Conservation (phyloP, 106 monocot species). For the Allium cepa region DNA sequence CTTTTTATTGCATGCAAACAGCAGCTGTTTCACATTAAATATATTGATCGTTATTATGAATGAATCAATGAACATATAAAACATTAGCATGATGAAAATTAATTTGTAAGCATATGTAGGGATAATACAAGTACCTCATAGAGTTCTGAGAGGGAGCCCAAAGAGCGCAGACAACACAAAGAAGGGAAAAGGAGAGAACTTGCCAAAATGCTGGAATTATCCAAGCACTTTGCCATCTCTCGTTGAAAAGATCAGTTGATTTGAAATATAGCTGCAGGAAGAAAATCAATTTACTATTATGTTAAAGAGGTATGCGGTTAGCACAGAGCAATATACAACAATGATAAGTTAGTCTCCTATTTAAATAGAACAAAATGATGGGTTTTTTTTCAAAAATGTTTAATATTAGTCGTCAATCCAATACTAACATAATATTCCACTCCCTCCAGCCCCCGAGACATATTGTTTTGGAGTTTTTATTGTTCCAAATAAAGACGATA, state of each 20-base stretch:
- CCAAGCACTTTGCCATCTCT: slow-evolving; percentile 87
- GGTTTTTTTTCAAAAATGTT: no score
- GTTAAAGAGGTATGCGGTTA: background rate
- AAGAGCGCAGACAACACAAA: slow-evolving; percentile 68
- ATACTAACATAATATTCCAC: no score
- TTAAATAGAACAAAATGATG: no score
- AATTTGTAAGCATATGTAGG: background rate
- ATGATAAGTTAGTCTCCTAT: background rate
- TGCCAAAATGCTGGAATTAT: slow-evolving; percentile 94
- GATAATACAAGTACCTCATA: slow-evolving; percentile 40
- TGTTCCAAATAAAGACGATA: no score
- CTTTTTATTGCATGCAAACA: background rate
- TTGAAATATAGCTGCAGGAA: slow-evolving; percentile 85
- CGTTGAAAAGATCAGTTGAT: slow-evolving; percentile 82
- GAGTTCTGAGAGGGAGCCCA: slow-evolving; percentile 95
- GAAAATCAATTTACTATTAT: background rate
- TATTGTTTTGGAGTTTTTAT: no score
- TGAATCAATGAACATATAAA: no score
- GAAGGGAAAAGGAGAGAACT: slow-evolving; percentile 78
- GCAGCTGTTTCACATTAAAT: background rate
- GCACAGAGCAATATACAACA: background rate
- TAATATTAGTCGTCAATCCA: no score
- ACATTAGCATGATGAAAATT: background rate
- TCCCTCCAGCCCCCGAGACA: no score
- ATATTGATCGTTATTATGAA: no score